Evolutionary conservation across 805 yeast species (phyloP), one percentile per base, ranked within the genome.

Genomic region (Lachancea dasiensis): DNA sequence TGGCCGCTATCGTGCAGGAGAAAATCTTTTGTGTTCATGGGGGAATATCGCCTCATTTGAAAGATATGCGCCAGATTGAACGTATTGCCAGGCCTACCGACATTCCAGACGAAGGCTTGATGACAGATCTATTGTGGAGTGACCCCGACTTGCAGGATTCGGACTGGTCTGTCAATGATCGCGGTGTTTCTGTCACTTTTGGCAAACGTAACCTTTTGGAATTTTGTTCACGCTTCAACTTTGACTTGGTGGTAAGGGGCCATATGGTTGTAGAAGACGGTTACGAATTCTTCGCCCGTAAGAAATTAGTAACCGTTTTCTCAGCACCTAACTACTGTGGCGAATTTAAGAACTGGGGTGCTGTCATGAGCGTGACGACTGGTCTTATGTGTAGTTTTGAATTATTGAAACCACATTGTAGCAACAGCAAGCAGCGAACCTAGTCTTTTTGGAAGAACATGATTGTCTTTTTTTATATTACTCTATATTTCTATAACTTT

Each of bases 201-300:
- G 83, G 84, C 26, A 76, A 73, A 49, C 77, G 70, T 39, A 79
- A 79, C 44, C 86, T 83, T 3, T 75, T 75, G 39, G 71, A 73
- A 46, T 84, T 84, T 50, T 77, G 82, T 51, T 58, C 71, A 15
- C 65, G 66, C 24, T 82, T 83, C 58, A 74, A 77, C 40, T 78
- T 84, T 61, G 94, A 84, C 60, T 61, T 84, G 52, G 73, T 84
- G 44, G 84, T 81, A 23, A 66, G 94, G 51, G 94, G 90, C 6
- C 94, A 84, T 56, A 84, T 84, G 94, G 92, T 84, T 31, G 94
- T 84, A 33, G 90, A 84, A 58, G 90, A 84, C 53, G 94, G 94
- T 3, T 84, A 84, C 56, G 92, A 84, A 55, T 84, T 84, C 54
- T 84, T 81, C 56, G 81, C 80, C 34, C 77, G 74, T 52, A 68